Percentiles rank a stretch among this genome's conserved stretches.
Conservation (phyloP, 805 yeast genomes). For the Yarrowia sp. region DNA sequence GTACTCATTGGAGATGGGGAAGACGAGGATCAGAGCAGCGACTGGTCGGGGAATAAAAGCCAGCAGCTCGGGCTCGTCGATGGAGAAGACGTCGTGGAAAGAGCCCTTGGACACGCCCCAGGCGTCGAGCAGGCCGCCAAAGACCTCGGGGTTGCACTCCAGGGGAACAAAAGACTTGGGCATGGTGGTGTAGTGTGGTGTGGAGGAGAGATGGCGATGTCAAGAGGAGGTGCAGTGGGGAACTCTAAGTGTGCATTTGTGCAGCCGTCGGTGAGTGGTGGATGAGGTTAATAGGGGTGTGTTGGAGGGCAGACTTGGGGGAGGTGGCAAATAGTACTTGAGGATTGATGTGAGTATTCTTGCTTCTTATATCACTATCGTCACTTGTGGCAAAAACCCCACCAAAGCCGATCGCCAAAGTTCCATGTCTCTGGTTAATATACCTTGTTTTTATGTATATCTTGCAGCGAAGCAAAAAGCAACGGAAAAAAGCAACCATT, state of each 20-base stretch:
- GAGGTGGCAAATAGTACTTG: too few species aligned
- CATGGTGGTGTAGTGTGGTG: not conserved
- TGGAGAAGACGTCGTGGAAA: slow-evolving; percentile 79
- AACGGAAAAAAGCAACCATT: not conserved
- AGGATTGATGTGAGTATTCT: too few species aligned
- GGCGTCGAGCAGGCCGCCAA: slow-evolving; percentile 61
- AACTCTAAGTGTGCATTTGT: not conserved
- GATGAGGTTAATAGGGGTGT: too few species aligned
- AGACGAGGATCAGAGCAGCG: slow-evolving; percentile 69
- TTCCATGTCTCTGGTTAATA: not conserved
- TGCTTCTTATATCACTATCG: not conserved
- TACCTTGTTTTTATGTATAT: not conserved
- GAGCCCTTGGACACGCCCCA: slow-evolving; percentile 63
- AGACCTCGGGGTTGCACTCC: slow-evolving; percentile 86
- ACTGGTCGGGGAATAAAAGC: slow-evolving; percentile 81
- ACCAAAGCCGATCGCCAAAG: too few species aligned
- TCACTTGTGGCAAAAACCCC: not conserved
- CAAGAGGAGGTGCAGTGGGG: not conserved
- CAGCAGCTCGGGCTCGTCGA: slow-evolving; percentile 79
- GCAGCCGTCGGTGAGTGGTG: not conserved
- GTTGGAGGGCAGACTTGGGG: too few species aligned
- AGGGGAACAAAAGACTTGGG: slow-evolving; percentile 59
- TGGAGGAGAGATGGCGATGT: not conserved
- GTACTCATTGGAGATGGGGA: slow-evolving; percentile 69
- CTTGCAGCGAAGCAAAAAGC: not conserved